Percentiles rank a stretch among this genome's conserved stretches.
phyloP scores from a whole-genome alignment of 106 monocot genomes.

The Vanilla planifolia region DNA sequence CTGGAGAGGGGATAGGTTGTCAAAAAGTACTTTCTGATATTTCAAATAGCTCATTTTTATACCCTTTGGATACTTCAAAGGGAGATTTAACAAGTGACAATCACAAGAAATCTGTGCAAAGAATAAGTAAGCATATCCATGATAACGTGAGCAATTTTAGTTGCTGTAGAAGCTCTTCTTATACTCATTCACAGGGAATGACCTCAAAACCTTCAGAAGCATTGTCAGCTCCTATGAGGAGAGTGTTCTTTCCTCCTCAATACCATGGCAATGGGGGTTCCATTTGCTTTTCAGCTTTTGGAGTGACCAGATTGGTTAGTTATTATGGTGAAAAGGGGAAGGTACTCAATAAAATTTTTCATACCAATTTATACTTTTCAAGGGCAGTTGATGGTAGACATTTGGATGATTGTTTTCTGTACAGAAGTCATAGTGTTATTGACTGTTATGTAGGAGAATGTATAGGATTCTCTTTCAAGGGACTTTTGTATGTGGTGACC shows the following conservation, averaged over 20 bases:
- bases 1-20: slow-evolving; percentile 48
- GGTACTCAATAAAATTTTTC: slow-evolving; percentile 39
- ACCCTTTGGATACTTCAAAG: not conserved
- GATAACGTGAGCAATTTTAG: slow-evolving; percentile 8
- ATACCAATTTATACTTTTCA: slow-evolving; percentile 39
- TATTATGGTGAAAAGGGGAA: slow-evolving; percentile 13
- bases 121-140: slow-evolving; percentile 11
- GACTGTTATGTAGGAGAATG: slow-evolving; percentile 46
- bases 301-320: slow-evolving; percentile 53
- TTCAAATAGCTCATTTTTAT: slow-evolving; percentile 7
- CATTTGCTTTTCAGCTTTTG: slow-evolving; percentile 74
- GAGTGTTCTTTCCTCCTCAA: slow-evolving; percentile 59
- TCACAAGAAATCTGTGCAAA: slow-evolving; percentile 9
- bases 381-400: slow-evolving; percentile 40
- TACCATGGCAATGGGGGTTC: slow-evolving; percentile 26
- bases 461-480: slow-evolving; percentile 68
- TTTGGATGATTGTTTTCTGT: slow-evolving; percentile 9
- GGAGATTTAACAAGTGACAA: slow-evolving; percentile 9
- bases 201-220: slow-evolving; percentile 4
- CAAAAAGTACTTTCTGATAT: slow-evolving; percentile 22
- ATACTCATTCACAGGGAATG: slow-evolving; percentile 14
- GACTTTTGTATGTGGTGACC: slow-evolving; percentile 71
- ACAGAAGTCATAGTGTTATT: slow-evolving; percentile 8
- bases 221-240: slow-evolving; percentile 28
- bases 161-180: slow-evolving; percentile 31